A percentile compares a stretch with the other conserved stretches of the same genome.
These are phyloP conservation scores for Escovopsis sp. DNA, from an alignment of 2,329 filamentous ascomycete species.

Conservation along the genomic window DNA sequence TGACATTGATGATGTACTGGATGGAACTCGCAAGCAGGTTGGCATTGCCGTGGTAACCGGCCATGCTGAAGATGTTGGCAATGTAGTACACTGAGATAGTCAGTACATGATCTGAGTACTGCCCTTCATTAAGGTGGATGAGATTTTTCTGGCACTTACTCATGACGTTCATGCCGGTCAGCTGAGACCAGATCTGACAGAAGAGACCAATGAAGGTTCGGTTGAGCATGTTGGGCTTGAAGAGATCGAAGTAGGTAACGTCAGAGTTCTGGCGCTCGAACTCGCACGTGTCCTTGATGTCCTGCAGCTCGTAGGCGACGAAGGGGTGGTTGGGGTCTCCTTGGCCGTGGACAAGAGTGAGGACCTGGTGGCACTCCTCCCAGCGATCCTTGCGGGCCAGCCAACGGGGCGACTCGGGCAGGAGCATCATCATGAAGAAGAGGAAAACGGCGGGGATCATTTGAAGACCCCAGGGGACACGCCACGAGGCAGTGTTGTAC, in stretches of 20 bases:
- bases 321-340: slow-evolving; percentile 51
- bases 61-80: slow-evolving; percentile 25
- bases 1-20: slow-evolving; percentile 59
- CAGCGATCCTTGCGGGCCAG: slow-evolving; percentile 47
- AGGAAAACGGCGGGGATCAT: slow-evolving; percentile 47
- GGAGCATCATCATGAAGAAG: slow-evolving; percentile 41
- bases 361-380: slow-evolving; percentile 38
- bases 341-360: slow-evolving; percentile 47
- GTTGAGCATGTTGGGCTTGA: slow-evolving; percentile 50
- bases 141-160: slow-evolving; percentile 25
- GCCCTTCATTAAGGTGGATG: background rate
- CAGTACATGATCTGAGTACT: background rate
- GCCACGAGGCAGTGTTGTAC: slow-evolving; percentile 40
- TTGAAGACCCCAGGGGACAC: slow-evolving; percentile 51
- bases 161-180: slow-evolving; percentile 42
- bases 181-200: slow-evolving; percentile 41
- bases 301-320: slow-evolving; percentile 51
- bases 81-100: slow-evolving; percentile 46
- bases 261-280: slow-evolving; percentile 57
- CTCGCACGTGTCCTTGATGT: slow-evolving; percentile 60
- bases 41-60: slow-evolving; percentile 27
- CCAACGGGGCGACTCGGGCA: slow-evolving; percentile 50
- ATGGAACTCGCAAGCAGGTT: slow-evolving; percentile 40
- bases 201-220: slow-evolving; percentile 36
- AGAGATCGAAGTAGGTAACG: slow-evolving; percentile 56